Conservation (phyloP, 305 asterid species). For the Fraxinus paxiana region DNA sequence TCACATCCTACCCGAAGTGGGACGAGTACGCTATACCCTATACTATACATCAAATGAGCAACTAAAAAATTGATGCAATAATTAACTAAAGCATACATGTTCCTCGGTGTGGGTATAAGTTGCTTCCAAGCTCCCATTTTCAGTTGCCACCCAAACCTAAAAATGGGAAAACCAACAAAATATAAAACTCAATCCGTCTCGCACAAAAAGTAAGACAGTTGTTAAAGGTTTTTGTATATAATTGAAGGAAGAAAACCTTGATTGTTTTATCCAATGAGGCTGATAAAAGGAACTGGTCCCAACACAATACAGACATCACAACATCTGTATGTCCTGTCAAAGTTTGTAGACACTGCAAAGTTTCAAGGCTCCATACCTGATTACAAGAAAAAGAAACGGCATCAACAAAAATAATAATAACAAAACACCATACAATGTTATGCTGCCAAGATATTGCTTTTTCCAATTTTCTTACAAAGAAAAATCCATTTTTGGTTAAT, state of each 20-base stretch:
- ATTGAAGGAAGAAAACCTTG: slow-evolving; percentile 42
- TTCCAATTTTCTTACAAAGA: background rate
- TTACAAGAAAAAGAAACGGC: slow-evolving; percentile 5
- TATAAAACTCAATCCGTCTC: background rate
- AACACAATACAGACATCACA: slow-evolving; percentile 90
- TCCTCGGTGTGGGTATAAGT: slow-evolving; percentile 78
- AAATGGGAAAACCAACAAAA: slow-evolving; percentile 12
- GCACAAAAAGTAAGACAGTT: background rate
- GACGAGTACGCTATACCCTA: background rate
- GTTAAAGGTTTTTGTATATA: background rate
- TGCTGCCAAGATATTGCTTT: background rate
- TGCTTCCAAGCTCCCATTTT: slow-evolving; percentile 72
- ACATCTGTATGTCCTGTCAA: slow-evolving; percentile 69
- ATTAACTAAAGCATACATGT: slow-evolving; percentile 45
- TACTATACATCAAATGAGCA: background rate
- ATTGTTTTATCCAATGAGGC: slow-evolving; percentile 89
- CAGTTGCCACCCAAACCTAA: slow-evolving; percentile 84
- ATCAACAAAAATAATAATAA: background rate
- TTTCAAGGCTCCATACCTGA: slow-evolving; percentile 92
- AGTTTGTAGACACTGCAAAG: slow-evolving; percentile 74
- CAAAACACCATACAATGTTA: background rate
- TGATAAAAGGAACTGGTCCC: slow-evolving; percentile 92
- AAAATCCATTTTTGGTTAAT: slow-evolving; percentile 1
- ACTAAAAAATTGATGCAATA: background rate
- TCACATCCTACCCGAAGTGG: background rate